phyloP scores from a whole-genome alignment of 306 rosid genomes.

The Hylodesmum podocarpum region DNA sequence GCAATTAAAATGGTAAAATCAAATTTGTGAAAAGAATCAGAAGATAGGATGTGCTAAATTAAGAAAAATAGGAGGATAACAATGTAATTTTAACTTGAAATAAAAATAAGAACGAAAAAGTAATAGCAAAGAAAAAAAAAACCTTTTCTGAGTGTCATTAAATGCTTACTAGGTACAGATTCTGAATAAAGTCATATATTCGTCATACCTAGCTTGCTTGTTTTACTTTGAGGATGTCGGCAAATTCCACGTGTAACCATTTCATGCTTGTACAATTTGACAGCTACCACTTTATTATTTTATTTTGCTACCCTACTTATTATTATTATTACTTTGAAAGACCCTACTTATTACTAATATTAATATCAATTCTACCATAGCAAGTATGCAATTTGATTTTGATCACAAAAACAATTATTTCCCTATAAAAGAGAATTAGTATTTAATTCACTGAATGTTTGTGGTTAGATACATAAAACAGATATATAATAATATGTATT shows the following conservation, averaged over 20 bases:
- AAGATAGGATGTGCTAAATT: neutral
- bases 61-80: neutral
- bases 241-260: slow-evolving; percentile 32
- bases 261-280: slow-evolving; percentile 22
- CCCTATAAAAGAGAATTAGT: neutral
- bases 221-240: slow-evolving; percentile 18
- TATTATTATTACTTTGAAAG: too few species aligned
- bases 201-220: neutral
- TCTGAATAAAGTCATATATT: slow-evolving; percentile 10
- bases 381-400: slow-evolving; percentile 24
- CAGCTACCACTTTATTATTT: slow-evolving; percentile 7
- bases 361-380: neutral
- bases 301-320: neutral
- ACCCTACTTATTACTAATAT: neutral
- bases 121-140: neutral
- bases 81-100: neutral
- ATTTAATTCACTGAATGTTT: slow-evolving; percentile 1
- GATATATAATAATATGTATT: neutral
- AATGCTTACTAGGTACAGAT: neutral
- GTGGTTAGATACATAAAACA: neutral
- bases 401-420: neutral
- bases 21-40: neutral
- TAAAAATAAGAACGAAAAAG: neutral
- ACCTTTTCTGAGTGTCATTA: neutral
- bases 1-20: neutral